Base-by-base conservation (phyloP, 2,329 filamentous ascomycete genomes). In the Neodidymelliopsis sp. region DNA sequence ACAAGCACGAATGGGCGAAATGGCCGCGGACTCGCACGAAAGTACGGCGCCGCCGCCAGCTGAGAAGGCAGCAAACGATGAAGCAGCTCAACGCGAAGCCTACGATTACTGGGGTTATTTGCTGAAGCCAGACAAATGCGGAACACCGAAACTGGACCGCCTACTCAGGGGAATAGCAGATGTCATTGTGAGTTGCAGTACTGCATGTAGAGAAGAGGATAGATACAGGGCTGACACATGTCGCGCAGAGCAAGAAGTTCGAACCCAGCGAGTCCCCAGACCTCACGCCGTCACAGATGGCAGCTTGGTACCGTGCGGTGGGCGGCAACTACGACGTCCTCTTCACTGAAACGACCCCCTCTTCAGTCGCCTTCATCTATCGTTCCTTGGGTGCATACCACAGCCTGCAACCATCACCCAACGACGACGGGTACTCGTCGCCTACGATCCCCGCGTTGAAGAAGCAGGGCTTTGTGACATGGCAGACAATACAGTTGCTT, bases 331-430 rank as follows among this genome's bases (percentile, higher is more conserved):
- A 77, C 70, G 77, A 80, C 49, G 69, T 77, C 18, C 83, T 97
- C 43, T 97, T 97, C 71, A 78, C 93, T 30, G 81, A 87, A 3
- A 90, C 88, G 24, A 86, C 88, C 15, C 77, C 86, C 52, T 77
- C 84, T 27, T 87, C 88, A 31, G 86, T 99, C 55, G 94, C 92
- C 20, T 95, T 91, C 75, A 94, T 97, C 57, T 97, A 95, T 80
- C 89, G 91, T 66, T 89, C 89, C 6, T 84, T 96, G 40, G 94
- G 93, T 60, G 97, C 93, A 70, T 89, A 91, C 63, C 93, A 97
- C 74, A 86, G 85, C 38, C 80, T 97, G 20, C 89, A 95, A 60
- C 90, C 90, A 1, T 84, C 84, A 1, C 72, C 73, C 36, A 82
- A 84, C 28, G 69, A 72, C 35, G 81, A 86, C 62, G 84, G 90